Evolutionary conservation across 2,329 filamentous ascomycete genomes (phyloP).

Genomic region (Leptographium procerum): DNA sequence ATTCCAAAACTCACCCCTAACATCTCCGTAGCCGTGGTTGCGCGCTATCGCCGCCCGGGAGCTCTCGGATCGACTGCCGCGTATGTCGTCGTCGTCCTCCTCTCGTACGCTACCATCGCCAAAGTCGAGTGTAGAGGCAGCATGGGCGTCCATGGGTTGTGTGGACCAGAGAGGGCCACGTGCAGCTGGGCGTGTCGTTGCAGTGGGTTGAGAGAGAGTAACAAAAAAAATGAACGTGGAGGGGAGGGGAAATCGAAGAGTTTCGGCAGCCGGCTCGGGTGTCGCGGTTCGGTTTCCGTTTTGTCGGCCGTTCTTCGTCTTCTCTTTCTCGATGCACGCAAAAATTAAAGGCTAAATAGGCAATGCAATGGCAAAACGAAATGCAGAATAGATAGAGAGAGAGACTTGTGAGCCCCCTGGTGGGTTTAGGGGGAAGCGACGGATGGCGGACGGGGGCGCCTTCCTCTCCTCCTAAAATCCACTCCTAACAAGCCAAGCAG

Average conservation of each 20-base stretch:
- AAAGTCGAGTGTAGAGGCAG: background rate
- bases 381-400: background rate
- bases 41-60: background rate
- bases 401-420: background rate
- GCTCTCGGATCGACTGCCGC: background rate
- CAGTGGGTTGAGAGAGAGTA: background rate
- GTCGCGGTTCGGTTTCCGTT: background rate
- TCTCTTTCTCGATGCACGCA: too few relatives aligned
- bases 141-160: background rate
- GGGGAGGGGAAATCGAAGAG: too few relatives aligned
- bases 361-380: background rate
- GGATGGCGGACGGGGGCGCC: background rate
- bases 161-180: background rate
- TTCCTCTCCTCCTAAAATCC: background rate
- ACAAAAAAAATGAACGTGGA: background rate
- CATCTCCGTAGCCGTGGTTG: background rate
- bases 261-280: background rate
- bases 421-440: background rate
- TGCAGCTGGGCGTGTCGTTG: background rate
- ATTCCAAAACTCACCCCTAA: background rate
- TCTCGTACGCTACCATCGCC: background rate
- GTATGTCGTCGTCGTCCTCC: slow-evolving; percentile 1
- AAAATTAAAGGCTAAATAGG: background rate
- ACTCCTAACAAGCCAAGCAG: too few relatives aligned
- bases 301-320: too few relatives aligned